These are phyloP conservation scores for Lycium ferocissimum DNA, from an alignment of 257 asterid genomes.

Conservation along the genomic window DNA sequence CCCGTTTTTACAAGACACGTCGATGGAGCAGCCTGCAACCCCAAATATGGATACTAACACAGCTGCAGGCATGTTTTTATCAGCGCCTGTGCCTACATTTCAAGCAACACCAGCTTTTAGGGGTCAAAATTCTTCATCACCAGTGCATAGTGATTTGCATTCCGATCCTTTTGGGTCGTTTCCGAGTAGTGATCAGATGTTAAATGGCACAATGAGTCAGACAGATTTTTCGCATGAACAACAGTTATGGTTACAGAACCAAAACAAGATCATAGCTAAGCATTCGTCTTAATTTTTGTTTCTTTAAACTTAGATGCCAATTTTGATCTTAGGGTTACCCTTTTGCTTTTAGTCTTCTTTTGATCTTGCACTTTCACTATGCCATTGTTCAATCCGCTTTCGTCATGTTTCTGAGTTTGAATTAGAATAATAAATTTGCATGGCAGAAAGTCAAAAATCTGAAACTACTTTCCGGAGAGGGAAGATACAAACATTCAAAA, in stretches of 20 bases:
- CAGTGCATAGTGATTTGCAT: slow-evolving; percentile 41
- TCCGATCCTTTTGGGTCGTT: slow-evolving; percentile 58
- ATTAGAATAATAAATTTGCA: not conserved
- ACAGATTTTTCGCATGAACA: slow-evolving; percentile 57
- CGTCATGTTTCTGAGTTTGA: not conserved
- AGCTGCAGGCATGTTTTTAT: not conserved
- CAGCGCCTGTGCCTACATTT: slow-evolving; percentile 44
- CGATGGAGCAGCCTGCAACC: not conserved
- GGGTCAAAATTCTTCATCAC: slow-evolving; percentile 38
- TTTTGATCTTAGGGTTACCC: not conserved
- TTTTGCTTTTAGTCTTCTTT: not conserved
- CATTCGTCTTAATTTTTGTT: slow-evolving; percentile 39
- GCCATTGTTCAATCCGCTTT: not conserved
- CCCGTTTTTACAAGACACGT: slow-evolving; percentile 64
- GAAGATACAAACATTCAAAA: not conserved
- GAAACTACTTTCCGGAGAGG: not conserved
- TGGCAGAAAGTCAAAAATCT: not conserved
- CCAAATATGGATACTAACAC: not conserved
- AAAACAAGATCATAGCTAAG: slow-evolving; percentile 74
- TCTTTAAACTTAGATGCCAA: not conserved
- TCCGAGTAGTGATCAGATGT: slow-evolving; percentile 39
- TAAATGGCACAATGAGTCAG: slow-evolving; percentile 42
- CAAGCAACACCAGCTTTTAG: slow-evolving; percentile 62
- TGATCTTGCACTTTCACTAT: not conserved
- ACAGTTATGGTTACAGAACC: slow-evolving; percentile 75